A percentile compares a stretch with the other conserved stretches of the same genome.
These are phyloP conservation scores for Friedmanniomyces endolithicus DNA, from an alignment of 495 filamentous ascomycete genomes.

Conservation along the genomic window DNA sequence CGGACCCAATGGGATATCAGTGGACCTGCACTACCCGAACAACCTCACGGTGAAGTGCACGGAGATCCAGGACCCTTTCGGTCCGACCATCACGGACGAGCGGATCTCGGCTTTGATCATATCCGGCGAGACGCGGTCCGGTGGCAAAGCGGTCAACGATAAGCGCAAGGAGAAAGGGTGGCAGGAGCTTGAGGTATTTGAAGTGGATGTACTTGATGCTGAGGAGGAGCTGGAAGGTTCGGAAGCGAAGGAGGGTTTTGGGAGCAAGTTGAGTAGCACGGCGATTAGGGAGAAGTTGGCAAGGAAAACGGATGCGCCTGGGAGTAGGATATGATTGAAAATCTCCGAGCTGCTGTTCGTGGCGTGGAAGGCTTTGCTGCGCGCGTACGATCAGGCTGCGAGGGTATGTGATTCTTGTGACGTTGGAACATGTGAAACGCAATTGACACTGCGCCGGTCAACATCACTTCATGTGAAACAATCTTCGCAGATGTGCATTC, in stretches of 20 bases:
- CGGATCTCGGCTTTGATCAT: constrained; percentile 70
- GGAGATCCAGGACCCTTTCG: constrained; percentile 77
- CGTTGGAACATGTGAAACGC: not conserved
- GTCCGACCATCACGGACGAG: constrained; percentile 79
- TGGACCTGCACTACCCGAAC: constrained; percentile 37
- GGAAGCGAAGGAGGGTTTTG: constrained; percentile 44
- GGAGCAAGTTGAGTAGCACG: constrained; percentile 74
- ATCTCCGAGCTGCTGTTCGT: no score
- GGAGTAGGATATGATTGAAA: not conserved
- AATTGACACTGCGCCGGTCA: not conserved
- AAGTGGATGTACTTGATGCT: constrained; percentile 80
- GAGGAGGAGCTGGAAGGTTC: constrained; percentile 37
- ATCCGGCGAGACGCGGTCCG: constrained; percentile 75
- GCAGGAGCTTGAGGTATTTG: constrained; percentile 63
- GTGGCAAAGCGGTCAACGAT: constrained; percentile 72
- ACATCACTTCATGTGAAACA: not conserved
- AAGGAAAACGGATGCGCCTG: constrained; percentile 4
- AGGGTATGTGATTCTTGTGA: not conserved
- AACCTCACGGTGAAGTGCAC: constrained; percentile 54
- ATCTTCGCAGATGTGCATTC: not conserved
- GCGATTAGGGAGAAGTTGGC: constrained; percentile 21
- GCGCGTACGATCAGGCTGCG: no score
- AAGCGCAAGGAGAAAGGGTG: constrained; percentile 69
- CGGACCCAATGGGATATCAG: constrained; percentile 40
- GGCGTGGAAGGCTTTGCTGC: no score